Conservation (phyloP, 2,329 filamentous ascomycete genomes). For the Fusarium humuli region DNA sequence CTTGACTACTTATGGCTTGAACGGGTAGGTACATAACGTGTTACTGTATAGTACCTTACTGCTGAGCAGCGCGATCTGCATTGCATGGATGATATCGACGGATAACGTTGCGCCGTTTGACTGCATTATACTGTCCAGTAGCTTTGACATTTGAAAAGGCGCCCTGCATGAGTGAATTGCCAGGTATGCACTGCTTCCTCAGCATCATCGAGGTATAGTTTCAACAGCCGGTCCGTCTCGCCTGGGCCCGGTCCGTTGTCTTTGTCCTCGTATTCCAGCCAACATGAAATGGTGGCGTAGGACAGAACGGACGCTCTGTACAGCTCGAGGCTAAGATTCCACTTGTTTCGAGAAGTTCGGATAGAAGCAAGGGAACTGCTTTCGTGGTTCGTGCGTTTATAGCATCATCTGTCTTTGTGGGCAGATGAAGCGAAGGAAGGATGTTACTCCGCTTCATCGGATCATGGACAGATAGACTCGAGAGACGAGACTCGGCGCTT, state of each 20-base stretch:
- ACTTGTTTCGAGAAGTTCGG: slow-evolving; percentile 43
- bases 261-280: slow-evolving; percentile 11
- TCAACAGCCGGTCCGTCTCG: slow-evolving; percentile 23
- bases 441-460: slow-evolving; percentile 22
- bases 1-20: slow-evolving; percentile 5
- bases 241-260: slow-evolving; percentile 21
- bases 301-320: slow-evolving; percentile 13
- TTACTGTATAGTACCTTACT: background rate
- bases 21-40: slow-evolving; percentile 6
- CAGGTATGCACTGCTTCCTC: background rate
- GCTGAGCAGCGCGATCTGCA: slow-evolving; percentile 7
- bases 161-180: slow-evolving; percentile 10
- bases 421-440: slow-evolving; percentile 7
- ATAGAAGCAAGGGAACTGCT: slow-evolving; percentile 16
- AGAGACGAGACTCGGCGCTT: background rate
- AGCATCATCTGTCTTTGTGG: slow-evolving; percentile 26
- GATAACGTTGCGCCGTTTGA: slow-evolving; percentile 31
- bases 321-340: slow-evolving; percentile 16
- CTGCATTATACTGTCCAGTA: slow-evolving; percentile 2
- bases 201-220: slow-evolving; percentile 14
- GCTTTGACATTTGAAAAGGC: slow-evolving; percentile 7
- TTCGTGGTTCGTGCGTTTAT: slow-evolving; percentile 19
- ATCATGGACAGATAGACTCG: slow-evolving; percentile 6
- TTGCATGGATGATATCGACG: slow-evolving; percentile 19
- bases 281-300: background rate